phyloP scores from a whole-genome alignment of 2,329 filamentous ascomycete genomes.

The Emmonsiellopsis sp. region DNA sequence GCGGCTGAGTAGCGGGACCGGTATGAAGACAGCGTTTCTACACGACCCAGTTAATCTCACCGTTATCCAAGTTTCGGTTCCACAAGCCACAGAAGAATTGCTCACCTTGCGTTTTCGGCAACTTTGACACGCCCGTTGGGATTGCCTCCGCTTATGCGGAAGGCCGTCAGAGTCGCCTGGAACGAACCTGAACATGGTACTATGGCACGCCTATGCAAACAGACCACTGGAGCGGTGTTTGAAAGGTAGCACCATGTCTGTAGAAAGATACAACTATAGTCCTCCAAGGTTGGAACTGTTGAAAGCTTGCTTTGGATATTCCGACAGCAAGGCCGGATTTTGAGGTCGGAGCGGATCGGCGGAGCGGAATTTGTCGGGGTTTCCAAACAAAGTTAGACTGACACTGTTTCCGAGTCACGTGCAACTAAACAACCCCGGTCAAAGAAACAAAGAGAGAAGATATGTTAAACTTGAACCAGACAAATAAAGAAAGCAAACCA shows the following conservation, averaged over 20 bases:
- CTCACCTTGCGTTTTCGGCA: constrained; percentile 5
- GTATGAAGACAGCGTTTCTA: constrained; percentile 6
- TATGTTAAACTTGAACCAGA: no score
- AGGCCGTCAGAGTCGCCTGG: not conserved
- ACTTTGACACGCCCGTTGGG: constrained; percentile 1
- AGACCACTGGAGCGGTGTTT: no score
- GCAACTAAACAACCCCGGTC: no score
- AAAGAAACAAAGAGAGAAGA: no score
- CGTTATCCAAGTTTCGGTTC: not conserved
- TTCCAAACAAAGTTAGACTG: not conserved
- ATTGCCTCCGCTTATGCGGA: not conserved
- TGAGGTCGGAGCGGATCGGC: no score
- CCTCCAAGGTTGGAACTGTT: no score
- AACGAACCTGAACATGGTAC: constrained; percentile 2
- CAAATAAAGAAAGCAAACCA: no score
- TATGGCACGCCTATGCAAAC: not conserved
- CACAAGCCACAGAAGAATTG: not conserved
- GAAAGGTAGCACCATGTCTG: no score
- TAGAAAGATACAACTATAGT: no score
- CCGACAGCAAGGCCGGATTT: no score
- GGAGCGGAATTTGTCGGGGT: not conserved
- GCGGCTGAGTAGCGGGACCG: not conserved
- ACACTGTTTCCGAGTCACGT: no score
- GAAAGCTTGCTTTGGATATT: no score
- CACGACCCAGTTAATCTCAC: not conserved